Base-by-base conservation (phyloP, 2,329 filamentous ascomycete genomes). In the Pochonia chlamydosporia region DNA sequence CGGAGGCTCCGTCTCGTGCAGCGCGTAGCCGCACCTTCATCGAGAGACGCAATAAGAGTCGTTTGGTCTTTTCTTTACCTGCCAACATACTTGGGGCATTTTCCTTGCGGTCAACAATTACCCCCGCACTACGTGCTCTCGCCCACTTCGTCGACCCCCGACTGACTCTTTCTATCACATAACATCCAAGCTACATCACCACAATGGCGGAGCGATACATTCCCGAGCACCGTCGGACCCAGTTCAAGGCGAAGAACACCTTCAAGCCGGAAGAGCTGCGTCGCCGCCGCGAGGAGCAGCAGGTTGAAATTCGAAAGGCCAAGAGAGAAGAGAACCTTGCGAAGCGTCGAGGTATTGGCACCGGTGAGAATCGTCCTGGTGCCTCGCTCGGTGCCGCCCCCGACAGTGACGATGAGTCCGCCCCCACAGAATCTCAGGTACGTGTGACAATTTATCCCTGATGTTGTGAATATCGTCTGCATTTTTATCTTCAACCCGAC, bases 251-350 rank as follows among this genome's bases (percentile, higher is more conserved):
- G 47, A 96, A 96, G 82, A 92, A 89, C 73, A 89, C 89, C 64
- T 97, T 99, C 81, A 96, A 96, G 83, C 92, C 92, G 62, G 93
- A 99, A 70, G 93, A 99, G 77, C 85, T 99, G 57, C 89, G 93
- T 68, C 91, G 93, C 64, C 93, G 93, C 67, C 93, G 93, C 67
- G 93, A 99, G 71, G 93, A 99, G 74, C 91, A 96, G 72, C 93
- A 97, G 75, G 93, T 99, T 57, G 93, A 99, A 76, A 99, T 99
- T 66, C 86, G 93, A 68, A 96, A 95, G 76, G 89, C 91, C 56
- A 97, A 97, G 83, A 85, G 93, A 67, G 93, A 99, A 74, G 93
- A 99, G 77, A 97, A 96, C 74, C 75, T 99, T 67, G 93, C 93
- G 70, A 99, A 99, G 83, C 82, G 93, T 72, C 85, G 93, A 78